Conservation (phyloP, 495 filamentous ascomycete genomes). For the Penicillium simplicissimum region DNA sequence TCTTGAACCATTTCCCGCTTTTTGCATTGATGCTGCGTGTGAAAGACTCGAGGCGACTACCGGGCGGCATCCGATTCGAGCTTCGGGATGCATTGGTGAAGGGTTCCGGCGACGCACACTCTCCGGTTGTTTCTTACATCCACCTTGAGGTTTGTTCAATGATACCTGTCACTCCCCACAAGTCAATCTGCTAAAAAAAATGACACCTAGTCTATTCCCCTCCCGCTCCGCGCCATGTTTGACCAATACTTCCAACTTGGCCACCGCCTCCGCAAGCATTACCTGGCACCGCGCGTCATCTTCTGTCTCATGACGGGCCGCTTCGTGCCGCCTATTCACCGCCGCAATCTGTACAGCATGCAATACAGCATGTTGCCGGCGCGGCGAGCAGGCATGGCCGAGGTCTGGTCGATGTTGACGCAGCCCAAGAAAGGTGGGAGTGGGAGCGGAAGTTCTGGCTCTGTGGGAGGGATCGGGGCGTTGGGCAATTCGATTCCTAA, state of each 20-base stretch:
- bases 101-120: conserved; percentile 14
- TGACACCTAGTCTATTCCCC: conserved; percentile 70
- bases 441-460: conserved; percentile 29
- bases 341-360: conserved; percentile 91
- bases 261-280: conserved; percentile 90
- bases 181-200: conserved; percentile 9
- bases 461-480: conserved; percentile 33
- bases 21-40: conserved; percentile 96
- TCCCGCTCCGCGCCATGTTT: conserved; percentile 90
- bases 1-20: conserved; percentile 95
- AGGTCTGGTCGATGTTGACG: conserved; percentile 81
- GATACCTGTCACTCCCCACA: neutral
- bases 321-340: conserved; percentile 88
- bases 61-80: conserved; percentile 91
- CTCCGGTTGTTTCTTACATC: conserved; percentile 67
- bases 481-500: conserved; percentile 35
- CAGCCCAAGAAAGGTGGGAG: conserved; percentile 44
- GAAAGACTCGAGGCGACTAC: conserved; percentile 88
- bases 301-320: conserved; percentile 84
- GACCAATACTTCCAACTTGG: conserved; percentile 96
- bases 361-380: conserved; percentile 98
- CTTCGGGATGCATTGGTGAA: conserved; percentile 61
- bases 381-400: conserved; percentile 70
- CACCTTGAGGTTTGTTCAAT: conserved; percentile 64
- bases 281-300: conserved; percentile 83